Conservation (phyloP, 2,329 filamentous ascomycete genomes). For the Aspergillus texensis region DNA sequence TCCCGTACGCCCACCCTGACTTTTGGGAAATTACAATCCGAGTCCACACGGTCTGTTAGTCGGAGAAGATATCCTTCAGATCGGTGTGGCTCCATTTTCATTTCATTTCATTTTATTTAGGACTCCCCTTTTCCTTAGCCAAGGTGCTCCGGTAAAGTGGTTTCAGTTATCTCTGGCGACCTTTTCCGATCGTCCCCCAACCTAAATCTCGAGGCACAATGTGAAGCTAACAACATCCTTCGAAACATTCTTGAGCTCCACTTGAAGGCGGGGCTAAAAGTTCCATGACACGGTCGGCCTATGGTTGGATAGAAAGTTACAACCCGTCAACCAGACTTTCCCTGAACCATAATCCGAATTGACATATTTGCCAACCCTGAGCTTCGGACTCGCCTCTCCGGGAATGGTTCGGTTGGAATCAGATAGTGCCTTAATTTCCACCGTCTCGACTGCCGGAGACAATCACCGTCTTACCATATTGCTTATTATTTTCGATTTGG, state of each 20-base stretch:
- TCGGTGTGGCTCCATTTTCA: background rate
- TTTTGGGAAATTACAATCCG: background rate
- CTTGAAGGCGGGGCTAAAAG: background rate
- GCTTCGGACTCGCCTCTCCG: background rate
- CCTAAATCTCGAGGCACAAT: background rate
- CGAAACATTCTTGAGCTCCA: constrained; percentile 2
- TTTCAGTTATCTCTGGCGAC: background rate
- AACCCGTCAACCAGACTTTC: background rate
- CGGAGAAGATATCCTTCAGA: constrained; percentile 4
- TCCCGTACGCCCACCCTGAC: background rate
- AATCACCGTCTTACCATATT: background rate
- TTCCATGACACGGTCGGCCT: background rate
- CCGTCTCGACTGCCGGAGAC: background rate
- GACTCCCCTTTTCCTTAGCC: background rate
- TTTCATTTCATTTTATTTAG: background rate
- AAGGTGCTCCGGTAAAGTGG: background rate
- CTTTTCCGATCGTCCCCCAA: background rate
- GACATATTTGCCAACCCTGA: background rate
- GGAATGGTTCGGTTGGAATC: background rate
- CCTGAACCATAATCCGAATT: background rate
- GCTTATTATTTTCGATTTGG: background rate
- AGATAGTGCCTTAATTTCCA: constrained; percentile 1
- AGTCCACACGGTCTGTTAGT: background rate
- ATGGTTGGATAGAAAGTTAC: background rate
- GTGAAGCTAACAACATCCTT: constrained; percentile 1